Conservation (phyloP, 371 early-diverging fungal genomes). For the Rhizopus arrhizus region DNA sequence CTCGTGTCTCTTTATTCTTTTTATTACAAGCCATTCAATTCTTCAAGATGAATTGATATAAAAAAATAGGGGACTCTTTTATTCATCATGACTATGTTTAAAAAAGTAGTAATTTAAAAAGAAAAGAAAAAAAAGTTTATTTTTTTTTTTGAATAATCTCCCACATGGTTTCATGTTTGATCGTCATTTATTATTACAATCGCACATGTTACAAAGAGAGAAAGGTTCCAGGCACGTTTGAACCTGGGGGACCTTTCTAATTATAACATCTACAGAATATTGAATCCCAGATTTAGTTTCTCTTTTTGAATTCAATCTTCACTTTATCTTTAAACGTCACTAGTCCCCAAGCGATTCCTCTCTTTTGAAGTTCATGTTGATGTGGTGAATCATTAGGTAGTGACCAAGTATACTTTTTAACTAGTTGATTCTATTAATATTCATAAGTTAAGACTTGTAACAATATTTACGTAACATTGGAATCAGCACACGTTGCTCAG, state of each 20-base stretch:
- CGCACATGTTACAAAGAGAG: too few relatives aligned
- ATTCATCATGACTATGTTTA: too few relatives aligned
- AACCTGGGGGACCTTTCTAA: background rate
- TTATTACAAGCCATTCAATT: too few relatives aligned
- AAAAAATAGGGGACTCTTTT: too few relatives aligned
- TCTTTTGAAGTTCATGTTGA: conserved; percentile 16
- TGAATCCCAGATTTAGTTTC: conserved; percentile 6
- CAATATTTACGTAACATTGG: conserved; percentile 34
- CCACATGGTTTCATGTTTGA: background rate
- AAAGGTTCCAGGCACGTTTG: background rate
- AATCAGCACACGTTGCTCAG: conserved; percentile 52
- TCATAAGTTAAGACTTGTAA: background rate
- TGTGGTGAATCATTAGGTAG: conserved; percentile 27
- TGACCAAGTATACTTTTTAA: conserved; percentile 29
- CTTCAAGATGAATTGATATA: too few relatives aligned
- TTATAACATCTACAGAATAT: background rate
- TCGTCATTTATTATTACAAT: background rate
- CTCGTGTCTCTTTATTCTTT: too few relatives aligned
- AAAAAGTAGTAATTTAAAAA: too few relatives aligned
- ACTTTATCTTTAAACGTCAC: conserved; percentile 11
- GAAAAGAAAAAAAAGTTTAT: too few relatives aligned
- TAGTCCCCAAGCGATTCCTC: conserved; percentile 19
- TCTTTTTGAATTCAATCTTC: conserved; percentile 19
- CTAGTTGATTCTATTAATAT: conserved; percentile 9
- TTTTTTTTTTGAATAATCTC: background rate